phyloP scores from a whole-genome alignment of 305 asterid genomes.

The Solanum hybrid region DNA sequence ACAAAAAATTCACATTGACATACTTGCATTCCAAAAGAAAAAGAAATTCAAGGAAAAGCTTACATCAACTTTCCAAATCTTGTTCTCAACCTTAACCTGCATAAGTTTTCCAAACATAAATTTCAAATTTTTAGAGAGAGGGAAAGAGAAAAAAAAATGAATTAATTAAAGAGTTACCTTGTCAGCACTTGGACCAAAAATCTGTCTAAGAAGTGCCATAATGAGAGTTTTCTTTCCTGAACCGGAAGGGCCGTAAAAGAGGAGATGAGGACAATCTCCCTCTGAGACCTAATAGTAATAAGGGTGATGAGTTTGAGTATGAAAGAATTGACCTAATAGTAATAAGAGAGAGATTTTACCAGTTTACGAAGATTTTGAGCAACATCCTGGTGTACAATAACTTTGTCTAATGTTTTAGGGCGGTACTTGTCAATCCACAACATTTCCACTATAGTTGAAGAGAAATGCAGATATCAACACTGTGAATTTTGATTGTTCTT shows the following conservation, averaged over 20 bases:
- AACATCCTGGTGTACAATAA: constrained; percentile 65
- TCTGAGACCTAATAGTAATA: constrained; percentile 52
- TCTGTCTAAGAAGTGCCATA: constrained; percentile 91
- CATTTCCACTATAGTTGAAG: constrained; percentile 28
- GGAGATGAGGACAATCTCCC: constrained; percentile 93
- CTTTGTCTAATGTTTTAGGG: constrained; percentile 90
- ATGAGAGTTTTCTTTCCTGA: constrained; percentile 97
- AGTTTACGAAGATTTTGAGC: constrained; percentile 85
- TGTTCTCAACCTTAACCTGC: constrained; percentile 94
- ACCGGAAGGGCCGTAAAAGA: constrained; percentile 95
- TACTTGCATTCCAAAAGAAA: background rate
- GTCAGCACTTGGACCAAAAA: constrained; percentile 86
- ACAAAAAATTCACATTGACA: background rate
- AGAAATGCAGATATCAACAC: background rate
- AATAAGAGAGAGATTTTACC: constrained; percentile 24
- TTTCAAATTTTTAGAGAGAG: background rate
- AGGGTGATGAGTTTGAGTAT: background rate
- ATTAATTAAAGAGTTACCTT: constrained; percentile 36
- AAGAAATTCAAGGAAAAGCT: constrained; percentile 22
- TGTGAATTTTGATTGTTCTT: background rate
- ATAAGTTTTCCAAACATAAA: background rate
- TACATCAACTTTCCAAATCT: constrained; percentile 91
- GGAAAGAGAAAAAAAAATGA: background rate
- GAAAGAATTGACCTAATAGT: background rate
- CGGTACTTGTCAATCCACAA: constrained; percentile 98